Evolutionary conservation across 2,329 filamentous ascomycete genomes (phyloP), one percentile per base, ranked within the genome.

Genomic region (Penicillium sp.): DNA sequence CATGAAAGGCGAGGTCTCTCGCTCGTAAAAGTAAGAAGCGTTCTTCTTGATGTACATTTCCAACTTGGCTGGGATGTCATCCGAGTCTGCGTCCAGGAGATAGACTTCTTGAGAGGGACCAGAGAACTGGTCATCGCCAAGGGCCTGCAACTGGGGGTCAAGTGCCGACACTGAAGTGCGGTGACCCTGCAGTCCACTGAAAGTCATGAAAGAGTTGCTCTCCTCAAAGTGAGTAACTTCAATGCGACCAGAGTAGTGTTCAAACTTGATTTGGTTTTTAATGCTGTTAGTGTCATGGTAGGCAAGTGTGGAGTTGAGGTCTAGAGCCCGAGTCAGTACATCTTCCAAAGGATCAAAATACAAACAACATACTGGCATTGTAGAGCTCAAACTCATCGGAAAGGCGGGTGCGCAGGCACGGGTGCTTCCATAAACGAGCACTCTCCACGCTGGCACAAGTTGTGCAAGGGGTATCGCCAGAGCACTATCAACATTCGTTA

Each of bases 381-480:
- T 83, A 87, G 15, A 85, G 73, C 53, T 80, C 79, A 65, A 85
- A 83, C 64, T 84, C 81, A 39, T 85, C 82, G 5, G 80, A 79
- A 49, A 87, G 79, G 23, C 81, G 80, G 19, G 82, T 84, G 15
- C 84, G 78, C 44, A 86, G 78, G 61, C 84, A 87, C 8, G 79
- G 81, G 57, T 82, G 78, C 64, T 85, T 86, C 84, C 84, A 87
- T 21, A 86, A 63, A 40, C 84, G 78, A 36, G 84, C 84, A 57
- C 80, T 83, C 65, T 85, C 82, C n/a, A 87, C 81, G 58, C 80
- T 81, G 50, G 77, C 76, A 61, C 84, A 87, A 10, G 82, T 84
- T 27, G 75, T 81, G 67, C 84, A 87, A 16, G 84, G 84, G 39
- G 78, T 84, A 21, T 82, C 83, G 34, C 82, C 81, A 9, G 84